Conservation (phyloP, 805 yeast genomes). For the Wickerhamomyces alni region DNA sequence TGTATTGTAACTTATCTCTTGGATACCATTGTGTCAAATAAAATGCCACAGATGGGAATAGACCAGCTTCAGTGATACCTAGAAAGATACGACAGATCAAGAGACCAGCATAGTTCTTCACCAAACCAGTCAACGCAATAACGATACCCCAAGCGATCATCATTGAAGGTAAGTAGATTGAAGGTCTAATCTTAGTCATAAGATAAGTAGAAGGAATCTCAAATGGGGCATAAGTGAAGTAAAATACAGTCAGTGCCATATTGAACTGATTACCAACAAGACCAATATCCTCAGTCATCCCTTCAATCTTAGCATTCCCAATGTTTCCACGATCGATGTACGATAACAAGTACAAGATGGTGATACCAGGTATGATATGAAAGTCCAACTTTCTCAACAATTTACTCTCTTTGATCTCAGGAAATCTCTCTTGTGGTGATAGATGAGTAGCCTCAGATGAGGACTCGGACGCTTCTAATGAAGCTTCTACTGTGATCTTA, state of each 20-base stretch:
- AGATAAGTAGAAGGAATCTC: slow-evolving; percentile 36
- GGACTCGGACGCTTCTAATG: too few relatives aligned
- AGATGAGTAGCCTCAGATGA: too few relatives aligned
- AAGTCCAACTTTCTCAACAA: slow-evolving; percentile 36
- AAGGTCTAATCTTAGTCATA: slow-evolving; percentile 37
- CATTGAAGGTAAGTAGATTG: slow-evolving; percentile 38
- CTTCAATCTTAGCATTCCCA: slow-evolving; percentile 49
- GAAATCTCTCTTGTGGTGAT: slow-evolving; percentile 1
- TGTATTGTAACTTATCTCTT: slow-evolving; percentile 29
- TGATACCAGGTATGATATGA: slow-evolving; percentile 38
- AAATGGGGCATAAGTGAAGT: slow-evolving; percentile 36
- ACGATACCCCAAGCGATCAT: slow-evolving; percentile 37
- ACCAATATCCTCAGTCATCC: slow-evolving; percentile 37
- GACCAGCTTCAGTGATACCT: slow-evolving; percentile 38
- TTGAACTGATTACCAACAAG: slow-evolving; percentile 38
- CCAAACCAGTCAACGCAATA: slow-evolving; percentile 43
- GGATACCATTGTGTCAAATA: slow-evolving; percentile 34
- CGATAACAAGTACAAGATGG: slow-evolving; percentile 40
- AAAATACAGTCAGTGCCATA: slow-evolving; percentile 39
- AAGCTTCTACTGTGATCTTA: too few relatives aligned
- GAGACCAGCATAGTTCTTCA: slow-evolving; percentile 21
- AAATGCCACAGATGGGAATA: slow-evolving; percentile 36
- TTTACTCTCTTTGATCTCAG: slow-evolving; percentile 18
- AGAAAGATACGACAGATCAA: slow-evolving; percentile 37
- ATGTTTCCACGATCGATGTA: slow-evolving; percentile 48